Percentiles rank a stretch among this genome's conserved stretches.
These are phyloP conservation scores for Orbilia ellipsospora DNA, from an alignment of 2,329 filamentous ascomycete genomes.

Conservation along the genomic window DNA sequence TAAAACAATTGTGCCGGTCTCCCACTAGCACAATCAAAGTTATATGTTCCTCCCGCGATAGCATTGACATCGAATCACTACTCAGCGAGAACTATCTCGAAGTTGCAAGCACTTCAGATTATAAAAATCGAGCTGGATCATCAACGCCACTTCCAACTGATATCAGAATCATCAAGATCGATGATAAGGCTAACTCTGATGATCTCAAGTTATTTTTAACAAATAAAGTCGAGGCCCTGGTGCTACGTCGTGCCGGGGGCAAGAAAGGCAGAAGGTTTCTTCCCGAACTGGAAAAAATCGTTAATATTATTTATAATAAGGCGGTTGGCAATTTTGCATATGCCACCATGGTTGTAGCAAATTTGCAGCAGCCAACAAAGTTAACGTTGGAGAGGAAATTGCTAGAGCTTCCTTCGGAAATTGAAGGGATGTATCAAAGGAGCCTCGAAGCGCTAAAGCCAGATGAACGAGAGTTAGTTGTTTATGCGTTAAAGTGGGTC, in stretches of 20 bases:
- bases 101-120: not conserved
- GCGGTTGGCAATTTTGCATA: conserved; percentile 23
- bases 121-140: too few species aligned
- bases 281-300: conserved; percentile 10
- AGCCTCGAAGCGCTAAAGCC: conserved; percentile 13
- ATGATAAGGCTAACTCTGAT: conserved; percentile 9
- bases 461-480: conserved; percentile 24
- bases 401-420: conserved; percentile 12
- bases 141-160: conserved; percentile 8
- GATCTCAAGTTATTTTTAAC: conserved; percentile 18
- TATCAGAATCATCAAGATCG: conserved; percentile 6
- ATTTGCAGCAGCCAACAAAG: conserved; percentile 15
- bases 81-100: too few species aligned
- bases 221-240: conserved; percentile 15
- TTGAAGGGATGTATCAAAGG: conserved; percentile 26
- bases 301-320: conserved; percentile 12
- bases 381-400: conserved; percentile 16
- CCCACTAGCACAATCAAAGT: not conserved
- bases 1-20: conserved; percentile 3
- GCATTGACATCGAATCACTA: conserved; percentile 20
- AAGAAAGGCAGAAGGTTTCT: not conserved
- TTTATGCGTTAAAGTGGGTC: conserved; percentile 17
- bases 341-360: conserved; percentile 20
- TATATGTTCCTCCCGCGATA: conserved; percentile 15
- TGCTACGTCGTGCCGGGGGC: conserved; percentile 9